Base-by-base conservation (phyloP, 495 filamentous ascomycete species). In the Hypoxylon perforatum region DNA sequence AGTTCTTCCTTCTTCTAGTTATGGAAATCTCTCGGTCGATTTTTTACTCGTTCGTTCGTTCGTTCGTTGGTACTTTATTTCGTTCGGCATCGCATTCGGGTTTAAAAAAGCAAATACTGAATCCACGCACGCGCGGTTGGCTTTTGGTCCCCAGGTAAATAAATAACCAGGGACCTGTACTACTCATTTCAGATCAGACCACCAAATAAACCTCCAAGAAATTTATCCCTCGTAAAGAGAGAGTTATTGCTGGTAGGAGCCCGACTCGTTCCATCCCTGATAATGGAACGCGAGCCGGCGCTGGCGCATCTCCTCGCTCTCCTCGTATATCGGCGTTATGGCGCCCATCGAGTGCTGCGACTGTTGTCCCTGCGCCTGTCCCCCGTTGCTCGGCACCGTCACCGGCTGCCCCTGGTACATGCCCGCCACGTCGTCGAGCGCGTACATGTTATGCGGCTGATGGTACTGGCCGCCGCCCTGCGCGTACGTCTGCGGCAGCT, bases 401-500 rank as follows among this genome's bases (percentile, higher is more conserved):
- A 42, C 19, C 12, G 42, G 47, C 1, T 61, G 45, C 1, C 54
- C 42, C 17, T 54, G 65, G 19, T 58, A 68, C 11, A 68, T 62
- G 1, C 65, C 65, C 0, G 15, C 18, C 8, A 63, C 59, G 8
- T 63, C 54, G 0, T 59, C 54, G 0, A 68, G 12, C 0, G 45
- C 7, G 46, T 68, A 68, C 30, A 68, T 25, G 3, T 10, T 1
- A 3, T 23, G 30, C 17, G 17, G 33, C 15, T 9, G 1, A 1
- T 53, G 50, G 18, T 53, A 42, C 39, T 54, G 30, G 2, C 61
- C 58, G 4, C 23, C 15, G 5, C 17, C 12, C 7, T 62, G 64
- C 9, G 28, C 41, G 15, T 67, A 67, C n/a, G n/a, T n/a, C 14
- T 49, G 28, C 2, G 52, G 28, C 10, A 57, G 11, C 3, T 17